Conservation (phyloP, 164 flowering plant species). For the Macadamia tetraphylla region DNA sequence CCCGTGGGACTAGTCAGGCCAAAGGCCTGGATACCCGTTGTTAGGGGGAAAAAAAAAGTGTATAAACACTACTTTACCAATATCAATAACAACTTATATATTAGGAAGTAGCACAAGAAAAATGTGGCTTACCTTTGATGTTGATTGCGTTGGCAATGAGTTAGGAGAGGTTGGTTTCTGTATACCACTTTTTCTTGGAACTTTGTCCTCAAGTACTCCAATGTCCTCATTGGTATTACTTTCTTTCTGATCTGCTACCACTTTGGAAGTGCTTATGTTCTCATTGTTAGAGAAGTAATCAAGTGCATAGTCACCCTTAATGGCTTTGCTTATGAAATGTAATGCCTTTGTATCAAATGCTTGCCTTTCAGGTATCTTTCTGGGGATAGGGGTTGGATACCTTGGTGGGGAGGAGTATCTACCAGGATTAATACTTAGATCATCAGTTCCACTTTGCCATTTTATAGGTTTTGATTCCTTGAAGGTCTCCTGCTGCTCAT, state of each 20-base stretch:
- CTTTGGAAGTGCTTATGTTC: constrained; percentile 16
- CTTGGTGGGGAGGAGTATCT: constrained; percentile 9
- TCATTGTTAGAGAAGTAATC: constrained; percentile 36
- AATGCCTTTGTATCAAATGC: constrained; percentile 64
- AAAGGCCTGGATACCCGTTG: no score
- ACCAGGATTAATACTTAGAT: constrained; percentile 8
- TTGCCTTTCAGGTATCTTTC: constrained; percentile 22
- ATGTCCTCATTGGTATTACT: constrained; percentile 27
- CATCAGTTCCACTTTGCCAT: constrained; percentile 12
- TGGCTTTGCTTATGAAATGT: constrained; percentile 87
- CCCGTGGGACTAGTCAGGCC: no score
- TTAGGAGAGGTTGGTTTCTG: constrained; percentile 37
- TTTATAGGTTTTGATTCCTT: constrained; percentile 31
- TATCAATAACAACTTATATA: no score
- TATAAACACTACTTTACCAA: no score
- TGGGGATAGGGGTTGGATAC: constrained; percentile 12
- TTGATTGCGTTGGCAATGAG: constrained; percentile 40
- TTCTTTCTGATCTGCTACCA: constrained; percentile 34
- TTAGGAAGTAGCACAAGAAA: background rate
- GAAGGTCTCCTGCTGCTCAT: constrained; percentile 30
- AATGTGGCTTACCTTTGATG: constrained; percentile 39
- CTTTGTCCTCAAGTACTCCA: constrained; percentile 23
- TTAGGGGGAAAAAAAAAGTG: no score
- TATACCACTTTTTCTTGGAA: constrained; percentile 37
- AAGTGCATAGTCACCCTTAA: constrained; percentile 60